phyloP scores from a whole-genome alignment of 352 stramenopile genomes.

The Albugo laibachii region DNA sequence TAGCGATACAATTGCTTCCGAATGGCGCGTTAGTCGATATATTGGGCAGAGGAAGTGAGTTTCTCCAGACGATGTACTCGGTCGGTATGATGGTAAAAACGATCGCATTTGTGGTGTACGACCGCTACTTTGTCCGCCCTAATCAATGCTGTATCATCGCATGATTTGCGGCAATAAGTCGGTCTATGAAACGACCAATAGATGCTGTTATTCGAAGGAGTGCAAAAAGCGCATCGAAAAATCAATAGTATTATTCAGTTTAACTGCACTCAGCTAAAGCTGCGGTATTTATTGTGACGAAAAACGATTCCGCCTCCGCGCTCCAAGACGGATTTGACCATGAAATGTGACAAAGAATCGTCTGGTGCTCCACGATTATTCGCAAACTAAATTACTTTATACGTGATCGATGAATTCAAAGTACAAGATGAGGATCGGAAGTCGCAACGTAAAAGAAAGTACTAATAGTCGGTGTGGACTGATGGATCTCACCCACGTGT shows the following conservation, averaged over 20 bases:
- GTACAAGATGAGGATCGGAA: too few species aligned
- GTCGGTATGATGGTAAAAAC: constrained; percentile 4
- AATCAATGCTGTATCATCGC: constrained; percentile 12
- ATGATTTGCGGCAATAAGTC: constrained; percentile 25
- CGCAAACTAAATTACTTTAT: too few species aligned
- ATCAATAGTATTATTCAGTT: not conserved
- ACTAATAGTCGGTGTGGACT: too few species aligned
- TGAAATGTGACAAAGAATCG: not conserved
- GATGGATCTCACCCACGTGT: too few species aligned
- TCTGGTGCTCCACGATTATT: too few species aligned
- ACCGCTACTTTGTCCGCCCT: constrained; percentile 31
- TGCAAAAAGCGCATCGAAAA: constrained; percentile 4
- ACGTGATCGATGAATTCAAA: too few species aligned
- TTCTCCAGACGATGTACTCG: not conserved
- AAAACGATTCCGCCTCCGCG: not conserved
- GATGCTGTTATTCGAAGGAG: constrained; percentile 16
- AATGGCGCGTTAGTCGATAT: constrained; percentile 18
- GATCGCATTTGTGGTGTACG: constrained; percentile 26
- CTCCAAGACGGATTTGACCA: not conserved
- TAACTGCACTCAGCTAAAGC: not conserved
- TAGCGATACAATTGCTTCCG: constrained; percentile 22
- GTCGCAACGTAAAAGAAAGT: too few species aligned
- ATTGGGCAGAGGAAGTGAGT: not conserved
- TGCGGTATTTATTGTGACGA: not conserved
- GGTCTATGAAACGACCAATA: constrained; percentile 22